Percentiles rank a stretch among this genome's conserved stretches.
Evolutionary conservation across 2,329 filamentous ascomycete species (phyloP).

Genomic region (Paradendryphiella salina): DNA sequence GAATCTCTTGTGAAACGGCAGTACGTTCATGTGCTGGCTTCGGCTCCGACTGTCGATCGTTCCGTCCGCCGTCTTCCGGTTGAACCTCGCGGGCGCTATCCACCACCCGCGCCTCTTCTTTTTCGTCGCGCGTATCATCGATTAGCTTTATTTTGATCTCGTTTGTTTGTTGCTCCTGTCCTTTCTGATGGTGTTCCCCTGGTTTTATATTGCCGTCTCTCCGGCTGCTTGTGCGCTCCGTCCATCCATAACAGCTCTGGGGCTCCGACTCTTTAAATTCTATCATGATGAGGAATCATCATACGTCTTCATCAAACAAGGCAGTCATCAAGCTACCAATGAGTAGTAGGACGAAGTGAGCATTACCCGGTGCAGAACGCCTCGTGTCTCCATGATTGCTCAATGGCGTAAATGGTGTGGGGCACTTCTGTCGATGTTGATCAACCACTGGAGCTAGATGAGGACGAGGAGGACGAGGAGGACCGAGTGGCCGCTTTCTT

Average conservation of each 20-base stretch:
- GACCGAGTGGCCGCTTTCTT: conserved; percentile 6
- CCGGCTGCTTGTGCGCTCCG: background rate
- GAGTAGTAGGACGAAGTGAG: conserved; percentile 16
- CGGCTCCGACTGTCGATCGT: background rate
- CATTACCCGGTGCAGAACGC: conserved; percentile 29
- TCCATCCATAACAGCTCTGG: conserved; percentile 1
- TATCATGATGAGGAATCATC: conserved; percentile 8
- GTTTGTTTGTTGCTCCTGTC: background rate
- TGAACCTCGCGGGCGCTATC: background rate
- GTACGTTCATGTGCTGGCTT: background rate
- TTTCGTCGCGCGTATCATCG: background rate
- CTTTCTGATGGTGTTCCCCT: background rate
- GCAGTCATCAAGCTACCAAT: conserved; percentile 17
- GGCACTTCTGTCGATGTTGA: conserved; percentile 23
- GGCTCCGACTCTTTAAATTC: conserved; percentile 6
- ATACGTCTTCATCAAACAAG: conserved; percentile 8
- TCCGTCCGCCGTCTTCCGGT: conserved; percentile 1
- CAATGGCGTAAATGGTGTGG: conserved; percentile 19
- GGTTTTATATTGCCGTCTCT: background rate
- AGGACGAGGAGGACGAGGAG: conserved; percentile 10
- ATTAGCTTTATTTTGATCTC: background rate
- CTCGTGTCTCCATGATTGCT: conserved; percentile 11
- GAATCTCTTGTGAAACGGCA: background rate
- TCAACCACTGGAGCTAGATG: conserved; percentile 14
- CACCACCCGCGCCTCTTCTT: conserved; percentile 1